These are phyloP conservation scores for Quercus engelmannii DNA, from an alignment of 306 rosid species.

Conservation along the genomic window DNA sequence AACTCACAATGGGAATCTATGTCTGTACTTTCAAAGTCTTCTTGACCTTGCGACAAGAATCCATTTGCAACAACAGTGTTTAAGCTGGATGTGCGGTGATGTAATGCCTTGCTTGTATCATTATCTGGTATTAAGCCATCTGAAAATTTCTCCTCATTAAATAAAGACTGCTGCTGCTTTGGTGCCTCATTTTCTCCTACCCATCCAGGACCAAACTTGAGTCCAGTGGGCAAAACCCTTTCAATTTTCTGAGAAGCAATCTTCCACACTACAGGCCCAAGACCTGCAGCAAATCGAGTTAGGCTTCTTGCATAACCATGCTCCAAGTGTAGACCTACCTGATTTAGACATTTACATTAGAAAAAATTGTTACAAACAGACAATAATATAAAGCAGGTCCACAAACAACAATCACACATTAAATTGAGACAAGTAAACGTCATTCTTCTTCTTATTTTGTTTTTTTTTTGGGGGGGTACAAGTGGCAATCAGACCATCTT, in stretches of 20 bases:
- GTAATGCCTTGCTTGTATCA: slow-evolving; percentile 31
- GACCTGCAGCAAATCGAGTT: slow-evolving; percentile 75
- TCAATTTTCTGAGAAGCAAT: slow-evolving; percentile 69
- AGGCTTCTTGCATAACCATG: slow-evolving; percentile 83
- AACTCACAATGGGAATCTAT: slow-evolving; percentile 39
- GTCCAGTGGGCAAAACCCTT: slow-evolving; percentile 58
- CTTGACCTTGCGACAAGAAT: slow-evolving; percentile 39
- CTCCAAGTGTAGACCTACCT: slow-evolving; percentile 69
- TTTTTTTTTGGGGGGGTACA: too few species aligned
- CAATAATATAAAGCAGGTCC: neutral
- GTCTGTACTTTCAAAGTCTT: slow-evolving; percentile 36
- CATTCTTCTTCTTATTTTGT: too few species aligned
- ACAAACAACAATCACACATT: neutral
- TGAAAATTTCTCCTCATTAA: slow-evolving; percentile 33
- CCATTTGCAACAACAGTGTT: slow-evolving; percentile 31
- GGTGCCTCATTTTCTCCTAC: slow-evolving; percentile 44
- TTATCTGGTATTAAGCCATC: slow-evolving; percentile 29
- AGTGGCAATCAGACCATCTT: neutral
- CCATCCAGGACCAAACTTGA: slow-evolving; percentile 65
- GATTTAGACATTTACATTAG: slow-evolving; percentile 20
- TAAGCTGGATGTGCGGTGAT: slow-evolving; percentile 34
- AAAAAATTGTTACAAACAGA: neutral
- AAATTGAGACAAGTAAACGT: neutral
- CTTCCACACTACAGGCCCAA: slow-evolving; percentile 86
- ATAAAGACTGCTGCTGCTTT: slow-evolving; percentile 28